phyloP scores from a whole-genome alignment of 2,329 filamentous ascomycete species.

The Alternaria angustiovoidea region DNA sequence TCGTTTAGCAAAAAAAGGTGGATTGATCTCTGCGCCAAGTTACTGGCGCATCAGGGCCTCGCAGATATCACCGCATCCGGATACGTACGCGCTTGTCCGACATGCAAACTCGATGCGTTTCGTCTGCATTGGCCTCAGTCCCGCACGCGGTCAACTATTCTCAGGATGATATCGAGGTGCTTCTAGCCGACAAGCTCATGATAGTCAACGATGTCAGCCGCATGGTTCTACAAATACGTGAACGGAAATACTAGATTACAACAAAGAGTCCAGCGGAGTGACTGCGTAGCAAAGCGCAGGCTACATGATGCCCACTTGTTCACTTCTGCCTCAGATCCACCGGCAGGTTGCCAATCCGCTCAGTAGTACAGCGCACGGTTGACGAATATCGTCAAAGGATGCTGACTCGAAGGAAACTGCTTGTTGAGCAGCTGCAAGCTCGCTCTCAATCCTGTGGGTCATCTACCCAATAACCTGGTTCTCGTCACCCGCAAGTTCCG shows the following conservation, averaged over 20 bases:
- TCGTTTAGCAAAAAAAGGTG: background rate
- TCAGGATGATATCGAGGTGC: background rate
- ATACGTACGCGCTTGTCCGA: background rate
- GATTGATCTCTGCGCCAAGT: background rate
- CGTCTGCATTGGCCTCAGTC: background rate
- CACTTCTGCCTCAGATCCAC: background rate
- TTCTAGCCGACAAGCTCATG: background rate
- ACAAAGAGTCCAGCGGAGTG: background rate
- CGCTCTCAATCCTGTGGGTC: background rate
- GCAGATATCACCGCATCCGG: background rate
- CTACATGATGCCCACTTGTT: background rate
- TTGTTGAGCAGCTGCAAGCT: background rate
- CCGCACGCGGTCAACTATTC: background rate
- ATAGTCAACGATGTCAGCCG: background rate
- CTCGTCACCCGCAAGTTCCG: background rate
- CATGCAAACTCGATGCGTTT: background rate
- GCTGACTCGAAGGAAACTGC: background rate
- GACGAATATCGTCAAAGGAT: slow-evolving; percentile 1
- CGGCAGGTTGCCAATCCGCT: background rate
- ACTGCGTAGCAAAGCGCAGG: background rate
- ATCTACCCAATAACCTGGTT: background rate
- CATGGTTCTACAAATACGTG: background rate
- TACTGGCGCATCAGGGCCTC: background rate
- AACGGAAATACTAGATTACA: background rate
- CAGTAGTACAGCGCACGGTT: background rate